Evolutionary conservation across 345 rosid genomes (phyloP).

Genomic region (Balakata baccata): DNA sequence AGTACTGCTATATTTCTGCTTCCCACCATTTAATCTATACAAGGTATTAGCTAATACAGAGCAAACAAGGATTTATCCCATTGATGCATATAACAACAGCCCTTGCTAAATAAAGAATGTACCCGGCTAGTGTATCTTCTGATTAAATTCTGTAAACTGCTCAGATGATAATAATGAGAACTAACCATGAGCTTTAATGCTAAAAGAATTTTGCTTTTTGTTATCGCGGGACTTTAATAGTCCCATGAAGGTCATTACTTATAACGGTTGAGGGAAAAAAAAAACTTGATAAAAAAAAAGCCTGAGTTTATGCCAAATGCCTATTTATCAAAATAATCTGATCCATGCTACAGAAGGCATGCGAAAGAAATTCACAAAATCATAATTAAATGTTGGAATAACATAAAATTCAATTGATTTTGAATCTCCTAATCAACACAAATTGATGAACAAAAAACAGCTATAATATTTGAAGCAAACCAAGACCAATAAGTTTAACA

Average conservation of each 20-base stretch:
- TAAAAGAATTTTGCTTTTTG: no score
- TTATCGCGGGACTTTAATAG: no score
- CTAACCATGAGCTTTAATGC: no score
- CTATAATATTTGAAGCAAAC: no score
- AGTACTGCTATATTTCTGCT: no score
- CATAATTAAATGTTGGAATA: background rate
- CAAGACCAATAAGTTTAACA: background rate
- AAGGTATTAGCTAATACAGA: background rate
- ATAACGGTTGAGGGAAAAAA: background rate
- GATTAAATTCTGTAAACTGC: no score
- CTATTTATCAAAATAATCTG: background rate
- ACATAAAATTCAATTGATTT: background rate
- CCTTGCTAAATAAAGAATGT: no score
- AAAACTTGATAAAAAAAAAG: background rate
- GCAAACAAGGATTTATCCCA: no score
- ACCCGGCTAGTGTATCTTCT: no score
- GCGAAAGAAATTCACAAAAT: background rate
- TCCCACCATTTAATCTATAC: no score
- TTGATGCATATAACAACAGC: background rate
- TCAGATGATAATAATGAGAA: no score
- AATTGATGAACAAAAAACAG: background rate
- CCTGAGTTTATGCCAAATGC: background rate
- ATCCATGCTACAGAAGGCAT: background rate
- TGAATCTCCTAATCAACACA: background rate
- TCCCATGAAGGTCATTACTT: no score